Evolutionary conservation across 345 rosid genomes (phyloP).

Genomic region (Linum usitatissimum): DNA sequence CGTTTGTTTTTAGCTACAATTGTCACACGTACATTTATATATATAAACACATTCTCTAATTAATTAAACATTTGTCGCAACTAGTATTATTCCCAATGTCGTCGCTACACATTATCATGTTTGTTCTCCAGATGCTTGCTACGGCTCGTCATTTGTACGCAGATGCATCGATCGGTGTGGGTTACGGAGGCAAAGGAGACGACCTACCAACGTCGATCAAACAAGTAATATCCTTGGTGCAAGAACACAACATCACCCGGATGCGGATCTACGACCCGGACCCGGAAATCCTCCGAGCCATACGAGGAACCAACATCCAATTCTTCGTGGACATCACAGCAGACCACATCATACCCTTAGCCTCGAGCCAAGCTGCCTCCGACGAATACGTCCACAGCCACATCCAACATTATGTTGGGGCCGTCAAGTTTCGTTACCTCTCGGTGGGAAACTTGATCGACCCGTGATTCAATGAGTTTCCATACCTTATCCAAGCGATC

Average conservation of each 20-base stretch:
- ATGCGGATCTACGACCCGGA: slow-evolving; percentile 18
- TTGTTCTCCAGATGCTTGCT: not conserved
- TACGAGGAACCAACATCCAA: slow-evolving; percentile 38
- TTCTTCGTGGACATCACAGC: slow-evolving; percentile 36
- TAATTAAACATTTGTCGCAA: too few species aligned
- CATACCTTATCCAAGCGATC: slow-evolving; percentile 6
- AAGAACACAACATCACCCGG: slow-evolving; percentile 12
- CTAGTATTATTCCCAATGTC: not conserved
- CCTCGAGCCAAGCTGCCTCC: slow-evolving; percentile 8
- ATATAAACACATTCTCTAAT: too few species aligned
- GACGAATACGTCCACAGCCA: slow-evolving; percentile 6
- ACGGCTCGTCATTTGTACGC: not conserved
- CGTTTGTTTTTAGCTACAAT: too few species aligned
- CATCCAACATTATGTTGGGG: slow-evolving; percentile 5
- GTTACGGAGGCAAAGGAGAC: slow-evolving; percentile 51
- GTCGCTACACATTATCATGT: not conserved
- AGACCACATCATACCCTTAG: slow-evolving; percentile 12
- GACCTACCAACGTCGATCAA: slow-evolving; percentile 37
- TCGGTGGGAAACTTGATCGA: slow-evolving; percentile 14
- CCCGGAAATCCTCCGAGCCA: slow-evolving; percentile 27
- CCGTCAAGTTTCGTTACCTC: slow-evolving; percentile 2
- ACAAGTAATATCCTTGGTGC: slow-evolving; percentile 43
- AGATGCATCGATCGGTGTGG: slow-evolving; percentile 54
- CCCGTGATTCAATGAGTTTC: not conserved
- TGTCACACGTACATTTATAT: too few species aligned